Conservation (phyloP, 2,329 filamentous ascomycete genomes). For the Calycina herbarum region DNA sequence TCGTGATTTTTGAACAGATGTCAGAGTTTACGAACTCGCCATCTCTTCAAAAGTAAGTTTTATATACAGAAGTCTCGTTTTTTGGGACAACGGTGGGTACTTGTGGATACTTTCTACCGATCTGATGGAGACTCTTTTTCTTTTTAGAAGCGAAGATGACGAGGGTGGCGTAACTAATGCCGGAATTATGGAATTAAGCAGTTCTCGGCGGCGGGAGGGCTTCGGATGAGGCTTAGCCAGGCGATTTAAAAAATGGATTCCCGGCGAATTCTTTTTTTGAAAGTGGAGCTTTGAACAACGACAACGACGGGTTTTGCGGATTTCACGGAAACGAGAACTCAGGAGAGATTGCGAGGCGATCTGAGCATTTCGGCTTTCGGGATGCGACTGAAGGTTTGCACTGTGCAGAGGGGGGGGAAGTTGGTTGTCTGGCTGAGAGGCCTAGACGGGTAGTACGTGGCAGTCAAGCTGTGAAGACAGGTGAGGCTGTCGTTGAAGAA, state of each 20-base stretch:
- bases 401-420: background rate
- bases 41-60: background rate
- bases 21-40: background rate
- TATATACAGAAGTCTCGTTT: background rate
- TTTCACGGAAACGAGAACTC: background rate
- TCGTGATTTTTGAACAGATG: background rate
- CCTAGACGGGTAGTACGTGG: too few relatives aligned
- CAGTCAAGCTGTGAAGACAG: too few relatives aligned
- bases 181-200: background rate
- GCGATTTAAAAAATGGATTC: background rate
- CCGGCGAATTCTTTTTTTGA: background rate
- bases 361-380: background rate
- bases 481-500: background rate
- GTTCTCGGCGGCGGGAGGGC: conserved; percentile 2
- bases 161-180: background rate
- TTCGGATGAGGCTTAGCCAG: background rate
- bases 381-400: too few relatives aligned
- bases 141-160: background rate
- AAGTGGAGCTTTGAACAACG: background rate
- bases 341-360: background rate
- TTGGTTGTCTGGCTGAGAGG: background rate
- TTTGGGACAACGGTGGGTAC: background rate
- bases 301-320: background rate
- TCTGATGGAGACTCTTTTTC: background rate
- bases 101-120: background rate